Base-by-base conservation (phyloP, 192 early-diverging fungal species). In the Funneliformis mosseae region DNA sequence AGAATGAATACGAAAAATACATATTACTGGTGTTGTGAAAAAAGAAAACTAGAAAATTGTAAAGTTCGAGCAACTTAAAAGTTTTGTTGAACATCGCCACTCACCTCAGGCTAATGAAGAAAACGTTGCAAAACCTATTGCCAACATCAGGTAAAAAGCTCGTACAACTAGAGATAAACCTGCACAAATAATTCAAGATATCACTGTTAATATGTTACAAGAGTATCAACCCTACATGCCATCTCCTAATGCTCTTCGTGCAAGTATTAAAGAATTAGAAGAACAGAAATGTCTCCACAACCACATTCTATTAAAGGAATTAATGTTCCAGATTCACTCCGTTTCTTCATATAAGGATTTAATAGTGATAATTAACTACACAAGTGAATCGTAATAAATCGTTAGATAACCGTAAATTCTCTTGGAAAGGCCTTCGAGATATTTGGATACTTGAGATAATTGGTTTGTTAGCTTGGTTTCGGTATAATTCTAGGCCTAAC, bases 11-110 rank as follows among this genome's bases (percentile, higher is more conserved):
- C 11, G 23, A 8, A 38, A 43, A 14, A 70, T 70, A 70, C 8
- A 1, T 75, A 59, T 60, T 75, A 75, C 25, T 75, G 48, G 74
- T 59, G 48, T 2, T 75, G 74, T 55, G 74, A 75, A 75, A 75
- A 75, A 50, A 14, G n/a, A 59, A 55, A 28, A 5, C 21, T 38
- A 4, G 45, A 59, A 25, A 28, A 33, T 18, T 75, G 27, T 25
- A 75, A 28, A n/a, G 48, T 0, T 55, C 55, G 55, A 7, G 48
- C 48, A 59, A 59, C 73, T 74, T 21, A 27, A 59, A 59, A 60
- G 18, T 11, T 28, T 28, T 74, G 43, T 16, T 74, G 45, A 60
- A 0, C 50, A 74, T 50, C 10, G 55, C 8, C 73, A 74, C 9
- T n/a, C 73, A 28, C 46, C 73, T 55, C 46, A 74, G 55, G 46